These are phyloP conservation scores for Ceratocystis ficicola DNA, from an alignment of 2,329 filamentous ascomycete species.

Conservation along the genomic window DNA sequence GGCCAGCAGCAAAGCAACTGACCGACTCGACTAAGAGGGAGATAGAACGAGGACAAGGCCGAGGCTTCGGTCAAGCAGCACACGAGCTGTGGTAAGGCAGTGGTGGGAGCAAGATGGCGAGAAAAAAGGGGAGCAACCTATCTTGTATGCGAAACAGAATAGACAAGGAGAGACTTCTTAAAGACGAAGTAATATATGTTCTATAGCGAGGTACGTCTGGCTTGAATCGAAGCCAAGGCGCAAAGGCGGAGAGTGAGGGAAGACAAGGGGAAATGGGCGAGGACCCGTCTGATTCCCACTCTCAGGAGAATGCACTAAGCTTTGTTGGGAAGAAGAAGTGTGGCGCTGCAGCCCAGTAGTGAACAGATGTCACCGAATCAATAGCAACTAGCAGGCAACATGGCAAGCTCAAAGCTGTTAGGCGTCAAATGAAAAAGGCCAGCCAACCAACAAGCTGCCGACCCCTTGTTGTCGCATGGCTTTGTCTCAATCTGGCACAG, in stretches of 20 bases:
- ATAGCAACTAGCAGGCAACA: background rate
- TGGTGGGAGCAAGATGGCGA: background rate
- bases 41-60: too few species aligned
- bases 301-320: constrained; percentile 20
- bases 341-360: constrained; percentile 16
- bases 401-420: too few species aligned
- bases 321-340: constrained; percentile 6
- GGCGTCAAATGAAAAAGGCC: too few species aligned
- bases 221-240: background rate
- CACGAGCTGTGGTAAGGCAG: background rate
- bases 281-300: background rate
- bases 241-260: background rate
- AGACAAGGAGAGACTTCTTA: background rate
- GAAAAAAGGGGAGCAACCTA: background rate
- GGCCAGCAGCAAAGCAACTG: background rate
- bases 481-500: too few species aligned
- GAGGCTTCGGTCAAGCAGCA: too few species aligned
- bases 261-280: background rate
- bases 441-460: too few species aligned
- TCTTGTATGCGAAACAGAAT: constrained; percentile 3
- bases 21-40: too few species aligned
- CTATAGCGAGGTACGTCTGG: constrained; percentile 12
- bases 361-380: background rate
- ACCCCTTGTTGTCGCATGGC: too few species aligned
- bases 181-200: constrained; percentile 11